Base-by-base conservation (phyloP, 2,329 filamentous ascomycete species). In the Ceratocystis smalleyi region DNA sequence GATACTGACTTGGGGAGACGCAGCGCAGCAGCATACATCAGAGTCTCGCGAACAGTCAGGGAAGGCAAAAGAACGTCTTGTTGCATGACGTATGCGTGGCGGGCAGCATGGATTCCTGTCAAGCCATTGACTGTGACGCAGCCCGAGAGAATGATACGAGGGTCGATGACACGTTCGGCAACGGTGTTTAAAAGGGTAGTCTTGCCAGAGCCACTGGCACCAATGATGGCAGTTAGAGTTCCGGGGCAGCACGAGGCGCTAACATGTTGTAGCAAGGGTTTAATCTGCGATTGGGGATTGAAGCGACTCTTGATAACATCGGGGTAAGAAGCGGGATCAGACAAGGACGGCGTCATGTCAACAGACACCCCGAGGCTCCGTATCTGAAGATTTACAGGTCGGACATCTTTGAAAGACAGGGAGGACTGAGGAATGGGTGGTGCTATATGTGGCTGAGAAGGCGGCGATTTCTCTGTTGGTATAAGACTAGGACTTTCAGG, bases 21-120 rank as follows among this genome's bases (percentile, higher is more conserved):
- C 64, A 91, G 74, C 69, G 89, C 83, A 1, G 88, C 88, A 1
- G 87, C 83, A 71, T 90, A 91, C 64, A 76, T 80, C 24, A 91
- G 73, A 0, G 88, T 91, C 71, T 91, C 88, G 45, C 87, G 78
- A 10, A 91, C 87, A 0, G 87, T 91, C 66, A 91, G 74, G 0
- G 85, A 86, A 0, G 87, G 85, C 0, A 90, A 76, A 0, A 91
- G 75, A 15, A 90, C 79, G 70, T 91, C 88, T 69, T 90, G 85
- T 71, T 91, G 86, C 79, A 87, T 87, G 22, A 88, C 86, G 75
- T 90, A 88, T 61, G 85, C 81, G 72, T 84, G 81, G 62, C 84
- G 75, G 59, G 86, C 75, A 64, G 75, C 77, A 30, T 79, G 75
- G 3, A 84, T 76, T 1, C 82, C 78, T 27, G 76, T 68, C 45